phyloP scores from a whole-genome alignment of 352 stramenopile species.

The Globisporangium paddicum region DNA sequence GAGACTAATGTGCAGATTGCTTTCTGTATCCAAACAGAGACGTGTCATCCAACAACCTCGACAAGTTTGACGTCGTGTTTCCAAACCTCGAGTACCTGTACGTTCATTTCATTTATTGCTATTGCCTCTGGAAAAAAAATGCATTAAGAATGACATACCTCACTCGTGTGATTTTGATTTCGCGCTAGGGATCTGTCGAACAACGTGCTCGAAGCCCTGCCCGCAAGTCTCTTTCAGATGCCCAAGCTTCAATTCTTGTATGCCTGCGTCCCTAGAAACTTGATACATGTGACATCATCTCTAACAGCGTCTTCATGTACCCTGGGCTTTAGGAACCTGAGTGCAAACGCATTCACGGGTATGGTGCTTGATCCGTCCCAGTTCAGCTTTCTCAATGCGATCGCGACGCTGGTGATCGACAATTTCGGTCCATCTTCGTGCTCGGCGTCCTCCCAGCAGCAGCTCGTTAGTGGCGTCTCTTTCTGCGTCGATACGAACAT shows the following conservation, averaged over 20 bases:
- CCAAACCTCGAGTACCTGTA: slow-evolving; percentile 13
- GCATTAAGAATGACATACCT: background rate
- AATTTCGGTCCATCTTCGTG: slow-evolving; percentile 7
- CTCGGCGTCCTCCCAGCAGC: background rate
- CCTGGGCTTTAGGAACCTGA: slow-evolving; percentile 1
- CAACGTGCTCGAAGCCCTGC: slow-evolving; percentile 12
- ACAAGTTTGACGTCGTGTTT: slow-evolving; percentile 5
- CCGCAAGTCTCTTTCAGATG: slow-evolving; percentile 8
- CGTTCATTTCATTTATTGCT: background rate
- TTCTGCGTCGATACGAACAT: slow-evolving; percentile 2
- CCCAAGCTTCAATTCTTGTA: slow-evolving; percentile 13
- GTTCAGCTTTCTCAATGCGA: slow-evolving; percentile 5
- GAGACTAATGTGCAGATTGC: no score
- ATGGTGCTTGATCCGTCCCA: slow-evolving; percentile 1
- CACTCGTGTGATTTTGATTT: background rate
- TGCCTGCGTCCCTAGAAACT: background rate
- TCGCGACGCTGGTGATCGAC: slow-evolving; percentile 9
- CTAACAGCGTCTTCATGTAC: background rate
- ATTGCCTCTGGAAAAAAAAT: no score
- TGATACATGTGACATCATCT: no score
- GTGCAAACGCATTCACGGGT: slow-evolving; percentile 8
- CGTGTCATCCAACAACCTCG: slow-evolving; percentile 15
- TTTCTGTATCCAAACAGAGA: slow-evolving; percentile 6
- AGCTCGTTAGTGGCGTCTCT: background rate
- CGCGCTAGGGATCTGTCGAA: slow-evolving; percentile 8